phyloP scores from a whole-genome alignment of 768 basidiomycete genomes.

The Chalciporus chontae region DNA sequence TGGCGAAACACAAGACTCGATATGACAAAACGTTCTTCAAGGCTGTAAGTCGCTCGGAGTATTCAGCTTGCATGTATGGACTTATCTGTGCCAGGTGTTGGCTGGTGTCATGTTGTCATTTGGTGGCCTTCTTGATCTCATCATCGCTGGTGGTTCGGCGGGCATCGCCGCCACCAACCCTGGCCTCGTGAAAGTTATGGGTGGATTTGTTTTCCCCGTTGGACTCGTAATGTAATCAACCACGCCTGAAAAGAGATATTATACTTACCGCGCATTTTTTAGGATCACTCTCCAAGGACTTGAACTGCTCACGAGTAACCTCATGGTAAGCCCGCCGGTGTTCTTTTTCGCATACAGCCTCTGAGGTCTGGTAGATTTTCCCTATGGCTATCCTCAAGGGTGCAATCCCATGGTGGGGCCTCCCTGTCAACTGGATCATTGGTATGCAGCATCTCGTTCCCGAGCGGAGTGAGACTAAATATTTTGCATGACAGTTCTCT shows the following conservation, averaged over 20 bases:
- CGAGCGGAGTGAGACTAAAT: neutral
- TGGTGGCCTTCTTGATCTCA: constrained; percentile 60
- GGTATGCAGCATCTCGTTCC: constrained; percentile 37
- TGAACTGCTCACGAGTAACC: constrained; percentile 71
- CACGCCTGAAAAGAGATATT: neutral
- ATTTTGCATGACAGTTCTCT: constrained; percentile 47
- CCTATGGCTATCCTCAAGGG: constrained; percentile 65
- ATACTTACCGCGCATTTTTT: neutral
- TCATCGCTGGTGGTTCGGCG: constrained; percentile 57
- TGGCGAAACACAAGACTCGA: constrained; percentile 62
- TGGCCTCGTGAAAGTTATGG: constrained; percentile 62
- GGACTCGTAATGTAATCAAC: constrained; percentile 68
- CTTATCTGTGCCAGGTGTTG: constrained; percentile 42
- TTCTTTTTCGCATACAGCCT: neutral
- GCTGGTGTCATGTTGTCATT: constrained; percentile 76
- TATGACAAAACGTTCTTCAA: constrained; percentile 62
- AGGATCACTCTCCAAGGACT: constrained; percentile 74
- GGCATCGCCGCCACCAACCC: constrained; percentile 52
- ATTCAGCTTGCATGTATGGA: neutral
- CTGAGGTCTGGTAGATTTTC: constrained; percentile 44
- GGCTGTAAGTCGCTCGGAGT: constrained; percentile 45
- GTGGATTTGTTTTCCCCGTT: constrained; percentile 70
- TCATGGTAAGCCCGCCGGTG: constrained; percentile 49
- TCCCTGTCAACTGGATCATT: constrained; percentile 65
- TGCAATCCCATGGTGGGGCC: constrained; percentile 65